Base-by-base conservation (phyloP, 2,329 filamentous ascomycete genomes). In the Cryphonectria naterciae region DNA sequence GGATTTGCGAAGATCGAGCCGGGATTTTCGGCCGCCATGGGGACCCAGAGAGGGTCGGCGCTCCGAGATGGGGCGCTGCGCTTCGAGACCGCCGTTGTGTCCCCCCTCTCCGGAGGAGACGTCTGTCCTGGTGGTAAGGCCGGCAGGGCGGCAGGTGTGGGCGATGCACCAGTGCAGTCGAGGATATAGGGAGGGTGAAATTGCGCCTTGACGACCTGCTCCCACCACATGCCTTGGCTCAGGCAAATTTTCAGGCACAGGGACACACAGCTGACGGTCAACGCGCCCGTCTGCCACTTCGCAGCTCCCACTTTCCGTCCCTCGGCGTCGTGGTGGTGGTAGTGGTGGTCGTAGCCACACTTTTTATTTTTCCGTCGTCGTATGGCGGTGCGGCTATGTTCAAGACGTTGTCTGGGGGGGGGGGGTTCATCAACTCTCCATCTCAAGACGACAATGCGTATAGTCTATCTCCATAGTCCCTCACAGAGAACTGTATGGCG, bases 21-120 rank as follows among this genome's bases (percentile, higher is more conserved):
- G 49, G 56, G n/a, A 39, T 73, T 67, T 60, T 73, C 69, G 69
- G 71, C 65, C 54, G 71, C 71, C 71, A 73, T 73, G 60, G 54
- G 68, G 63, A 41, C 28, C 39, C 54, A 58, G 56, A 64, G 43
- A 67, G 32, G 56, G 69, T 62, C 54, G 66, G 65, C 39, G 69
- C 63, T 64, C 61, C 61, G 35, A 39, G 10, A 25, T 39, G 61
- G 39, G 25, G 61, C 37, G 39, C 37, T 17, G 37, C 61, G 15
- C 61, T 41, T n/a, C n/a, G 35, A 37, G 37, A 46, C 61, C 61
- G 22, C 41, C 61, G 61, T 64, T 41, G 4, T 46, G 19, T 64
- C 61, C 41, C 37, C n/a, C 25, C 35, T 15, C 25, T 28, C 13
- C 25, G 17, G 46, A 49, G 52, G 49, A 28, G n/a, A n/a, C 62